Evolutionary conservation across 257 asterid species (phyloP), one percentile per base, ranked within the genome.

Genomic region (Nyctanthes arbortristis): DNA sequence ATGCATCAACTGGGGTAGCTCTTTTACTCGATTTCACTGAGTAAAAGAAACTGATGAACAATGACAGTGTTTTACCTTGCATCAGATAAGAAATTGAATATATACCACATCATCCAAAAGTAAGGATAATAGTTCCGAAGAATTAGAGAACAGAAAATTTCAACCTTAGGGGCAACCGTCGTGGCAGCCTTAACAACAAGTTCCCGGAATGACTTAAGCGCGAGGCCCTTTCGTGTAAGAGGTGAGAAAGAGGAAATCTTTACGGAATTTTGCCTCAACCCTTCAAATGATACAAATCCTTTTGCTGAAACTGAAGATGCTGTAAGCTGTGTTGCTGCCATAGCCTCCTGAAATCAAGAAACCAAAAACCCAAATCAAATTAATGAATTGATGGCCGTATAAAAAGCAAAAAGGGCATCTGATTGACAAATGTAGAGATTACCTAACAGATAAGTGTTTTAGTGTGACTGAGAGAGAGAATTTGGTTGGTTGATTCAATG

Each of bases 171-270:
- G 12, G 99, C 88, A 65, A 91, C 95, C 36, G 84, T 80, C 0
- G 97, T 83, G 35, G 97, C 91, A 55, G 97, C 95, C 83, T 85
- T 94, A 39, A 93, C 96, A 57, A 82, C 88, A 74, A 94, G 95
- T 34, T 85, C 78, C 2, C 87, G 84, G 79, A 84, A 82, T 1
- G 89, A 70, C 74, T 78, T 78, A n/a, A 7, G 70, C 0, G 86
- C 37, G 29, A 73, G 68, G 1, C 66, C 82, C 69, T 76, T 84
- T 62, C 75, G 85, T 65, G 83, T 84, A 56, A 79, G 39, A 66
- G 89, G 91, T 1, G 85, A 71, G 75, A 85, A 86, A 1, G 83
- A 82, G 7, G 77, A 73, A 11, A 82, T 13, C 61, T 82, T 89
- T 14, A 78, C 88, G 3, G 82, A 63, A 20, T 69, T 80, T 36